phyloP scores from a whole-genome alignment of 345 rosid genomes.

The Melastoma malabathricum region DNA sequence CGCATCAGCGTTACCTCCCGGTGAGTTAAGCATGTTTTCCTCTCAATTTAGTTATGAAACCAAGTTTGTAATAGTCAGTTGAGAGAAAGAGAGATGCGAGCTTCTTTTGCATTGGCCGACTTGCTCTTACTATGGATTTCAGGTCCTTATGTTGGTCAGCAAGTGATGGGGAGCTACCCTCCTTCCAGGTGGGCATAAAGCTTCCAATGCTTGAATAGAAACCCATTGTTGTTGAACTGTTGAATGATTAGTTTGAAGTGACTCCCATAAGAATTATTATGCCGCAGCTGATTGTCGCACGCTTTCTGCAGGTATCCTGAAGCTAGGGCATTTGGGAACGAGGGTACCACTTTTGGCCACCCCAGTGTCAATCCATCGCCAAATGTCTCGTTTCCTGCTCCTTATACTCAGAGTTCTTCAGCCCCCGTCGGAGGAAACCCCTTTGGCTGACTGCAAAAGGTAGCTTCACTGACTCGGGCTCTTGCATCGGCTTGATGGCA shows the following conservation, averaged over 20 bases:
- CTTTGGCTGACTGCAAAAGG: conserved; percentile 30
- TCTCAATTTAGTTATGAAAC: not conserved
- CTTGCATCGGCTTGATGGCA: conserved; percentile 29
- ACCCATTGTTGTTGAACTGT: no score
- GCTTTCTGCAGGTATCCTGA: conserved; percentile 18
- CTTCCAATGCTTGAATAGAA: no score
- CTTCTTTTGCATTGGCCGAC: conserved; percentile 7
- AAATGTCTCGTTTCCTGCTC: conserved; percentile 27
- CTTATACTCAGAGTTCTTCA: conserved; percentile 25
- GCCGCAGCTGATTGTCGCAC: no score
- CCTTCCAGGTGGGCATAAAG: conserved; percentile 37
- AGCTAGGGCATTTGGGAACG: conserved; percentile 22
- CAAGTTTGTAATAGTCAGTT: no score
- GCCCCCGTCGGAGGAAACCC: conserved; percentile 58
- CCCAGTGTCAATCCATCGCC: conserved; percentile 31
- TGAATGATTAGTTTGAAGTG: no score
- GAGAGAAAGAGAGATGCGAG: no score
- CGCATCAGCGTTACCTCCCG: conserved; percentile 37
- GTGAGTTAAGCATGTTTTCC: conserved; percentile 19
- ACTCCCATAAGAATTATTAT: not conserved
- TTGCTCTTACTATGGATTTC: conserved; percentile 8
- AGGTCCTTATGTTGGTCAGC: conserved; percentile 53
- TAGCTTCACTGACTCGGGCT: conserved; percentile 3
- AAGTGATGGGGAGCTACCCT: conserved; percentile 29
- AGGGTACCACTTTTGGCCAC: conserved; percentile 21